phyloP scores from a whole-genome alignment of 768 basidiomycete species.

The Leccinellum rugosiceps region DNA sequence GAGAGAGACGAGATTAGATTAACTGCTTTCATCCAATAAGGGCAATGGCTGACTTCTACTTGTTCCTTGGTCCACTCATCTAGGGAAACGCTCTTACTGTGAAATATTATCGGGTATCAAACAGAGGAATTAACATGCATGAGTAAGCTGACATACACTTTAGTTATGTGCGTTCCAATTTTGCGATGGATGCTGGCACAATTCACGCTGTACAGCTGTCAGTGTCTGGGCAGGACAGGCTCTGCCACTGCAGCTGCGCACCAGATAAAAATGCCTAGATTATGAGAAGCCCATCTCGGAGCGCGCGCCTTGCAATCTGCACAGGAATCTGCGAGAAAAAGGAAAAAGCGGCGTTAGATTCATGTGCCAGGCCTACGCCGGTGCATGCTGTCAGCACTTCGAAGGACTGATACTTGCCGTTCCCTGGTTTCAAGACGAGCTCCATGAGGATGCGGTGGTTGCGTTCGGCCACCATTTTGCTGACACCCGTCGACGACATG shows the following conservation, averaged over 20 bases:
- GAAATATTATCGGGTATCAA: slow-evolving; percentile 9
- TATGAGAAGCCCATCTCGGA: slow-evolving; percentile 89
- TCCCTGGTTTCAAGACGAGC: slow-evolving; percentile 70
- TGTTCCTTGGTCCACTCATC: slow-evolving; percentile 89
- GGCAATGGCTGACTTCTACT: slow-evolving; percentile 58
- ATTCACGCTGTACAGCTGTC: slow-evolving; percentile 50
- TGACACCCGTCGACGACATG: slow-evolving; percentile 39
- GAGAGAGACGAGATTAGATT: slow-evolving; percentile 10
- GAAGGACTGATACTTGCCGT: slow-evolving; percentile 49
- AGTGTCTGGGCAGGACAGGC: slow-evolving; percentile 3
- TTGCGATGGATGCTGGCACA: slow-evolving; percentile 94
- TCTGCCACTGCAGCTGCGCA: slow-evolving; percentile 31
- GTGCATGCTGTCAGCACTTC: not conserved
- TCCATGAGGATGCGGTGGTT: slow-evolving; percentile 68
- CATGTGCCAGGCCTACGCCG: not conserved
- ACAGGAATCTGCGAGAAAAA: slow-evolving; percentile 60
- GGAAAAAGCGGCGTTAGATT: slow-evolving; percentile 10
- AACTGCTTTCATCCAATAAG: slow-evolving; percentile 7
- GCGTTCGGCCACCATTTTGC: slow-evolving; percentile 61
- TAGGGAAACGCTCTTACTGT: slow-evolving; percentile 85
- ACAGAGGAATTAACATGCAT: not conserved
- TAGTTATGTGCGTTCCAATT: slow-evolving; percentile 89
- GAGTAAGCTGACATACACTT: slow-evolving; percentile 65
- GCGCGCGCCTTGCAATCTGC: slow-evolving; percentile 88
- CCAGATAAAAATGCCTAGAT: slow-evolving; percentile 89